Conservation (phyloP, 345 rosid species). For the Eutrema heterophyllum region DNA sequence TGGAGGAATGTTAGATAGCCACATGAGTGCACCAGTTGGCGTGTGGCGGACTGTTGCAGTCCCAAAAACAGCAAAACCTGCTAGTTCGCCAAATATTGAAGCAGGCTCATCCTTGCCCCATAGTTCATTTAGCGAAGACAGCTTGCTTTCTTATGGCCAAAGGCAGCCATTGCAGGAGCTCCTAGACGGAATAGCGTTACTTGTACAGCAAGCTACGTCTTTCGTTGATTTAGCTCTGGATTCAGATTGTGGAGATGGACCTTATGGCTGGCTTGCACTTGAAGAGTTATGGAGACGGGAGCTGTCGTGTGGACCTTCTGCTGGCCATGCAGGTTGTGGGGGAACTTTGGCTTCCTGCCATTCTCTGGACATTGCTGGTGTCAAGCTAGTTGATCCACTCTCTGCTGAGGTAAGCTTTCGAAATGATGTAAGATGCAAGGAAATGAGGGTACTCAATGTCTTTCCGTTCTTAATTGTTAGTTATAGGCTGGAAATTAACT, state of each 20-base stretch:
- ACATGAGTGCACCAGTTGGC: conserved; percentile 78
- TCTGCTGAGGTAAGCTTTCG: conserved; percentile 74
- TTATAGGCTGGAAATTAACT: not conserved
- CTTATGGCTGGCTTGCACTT: conserved; percentile 96
- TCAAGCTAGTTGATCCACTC: conserved; percentile 93
- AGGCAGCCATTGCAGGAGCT: conserved; percentile 93
- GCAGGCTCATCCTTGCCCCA: conserved; percentile 62
- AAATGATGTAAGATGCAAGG: conserved; percentile 12
- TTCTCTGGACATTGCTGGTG: conserved; percentile 88
- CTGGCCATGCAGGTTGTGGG: conserved; percentile 98
- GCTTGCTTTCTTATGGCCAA: conserved; percentile 73
- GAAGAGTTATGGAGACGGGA: conserved; percentile 97
- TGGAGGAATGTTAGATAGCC: conserved; percentile 75
- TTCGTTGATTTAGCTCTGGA: conserved; percentile 91
- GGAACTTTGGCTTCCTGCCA: conserved; percentile 95
- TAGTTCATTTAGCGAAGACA: conserved; percentile 72
- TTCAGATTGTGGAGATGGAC: conserved; percentile 91
- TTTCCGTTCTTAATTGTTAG: conserved; percentile 1
- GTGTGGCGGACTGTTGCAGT: conserved; percentile 95
- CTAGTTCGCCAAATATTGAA: conserved; percentile 63
- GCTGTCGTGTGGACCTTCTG: conserved; percentile 91
- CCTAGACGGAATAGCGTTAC: conserved; percentile 79
- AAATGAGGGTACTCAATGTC: not conserved
- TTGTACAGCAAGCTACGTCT: conserved; percentile 97
- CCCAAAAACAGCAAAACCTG: conserved; percentile 73